A percentile compares a stretch with the other conserved stretches of the same genome.
Evolutionary conservation across 1,284 basidiomycete species (phyloP).

Genomic region (Sporisorium graminicola): DNA sequence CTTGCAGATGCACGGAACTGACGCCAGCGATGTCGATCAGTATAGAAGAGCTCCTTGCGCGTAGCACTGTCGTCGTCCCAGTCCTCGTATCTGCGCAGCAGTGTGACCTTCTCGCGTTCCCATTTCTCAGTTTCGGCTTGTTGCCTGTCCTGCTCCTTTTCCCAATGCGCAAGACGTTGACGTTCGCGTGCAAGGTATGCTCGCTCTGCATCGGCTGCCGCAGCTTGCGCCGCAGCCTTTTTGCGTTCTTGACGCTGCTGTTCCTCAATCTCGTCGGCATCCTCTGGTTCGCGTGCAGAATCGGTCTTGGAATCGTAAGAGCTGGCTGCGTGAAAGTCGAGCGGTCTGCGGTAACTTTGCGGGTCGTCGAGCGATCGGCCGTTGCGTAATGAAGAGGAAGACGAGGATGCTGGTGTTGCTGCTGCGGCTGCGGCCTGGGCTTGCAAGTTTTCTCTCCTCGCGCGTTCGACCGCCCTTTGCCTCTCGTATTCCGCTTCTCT

Average conservation of each 20-base stretch:
- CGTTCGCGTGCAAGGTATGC: conserved; percentile 47
- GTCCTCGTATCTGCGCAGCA: conserved; percentile 35
- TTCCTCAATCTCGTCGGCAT: conserved; percentile 48
- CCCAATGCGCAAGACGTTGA: conserved; percentile 58
- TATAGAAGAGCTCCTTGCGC: conserved; percentile 52
- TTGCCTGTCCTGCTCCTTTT: conserved; percentile 44
- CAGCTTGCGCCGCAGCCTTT: conserved; percentile 40
- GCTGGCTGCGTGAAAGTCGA: conserved; percentile 48
- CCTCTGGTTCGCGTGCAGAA: conserved; percentile 50
- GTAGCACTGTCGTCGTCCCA: conserved; percentile 43
- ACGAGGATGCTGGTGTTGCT: conserved; percentile 1
- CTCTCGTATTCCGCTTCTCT: conserved; percentile 64
- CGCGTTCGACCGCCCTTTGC: conserved; percentile 44
- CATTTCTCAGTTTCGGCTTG: conserved; percentile 30
- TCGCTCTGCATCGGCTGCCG: conserved; percentile 50
- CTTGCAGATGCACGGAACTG: conserved; percentile 41
- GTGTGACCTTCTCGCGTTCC: conserved; percentile 24
- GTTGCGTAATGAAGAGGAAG: conserved; percentile 17
- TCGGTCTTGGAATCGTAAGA: conserved; percentile 24
- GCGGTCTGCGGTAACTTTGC: conserved; percentile 51
- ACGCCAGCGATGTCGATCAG: conserved; percentile 62
- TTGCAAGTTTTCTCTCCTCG: conserved; percentile 31
- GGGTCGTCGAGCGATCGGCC: conserved; percentile 32
- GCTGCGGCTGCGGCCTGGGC: conserved; percentile 7
- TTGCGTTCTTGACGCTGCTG: conserved; percentile 36